Evolutionary conservation across 2,329 filamentous ascomycete species (phyloP), one percentile per base, ranked within the genome.

Genomic region (Lomentospora prolificans): DNA sequence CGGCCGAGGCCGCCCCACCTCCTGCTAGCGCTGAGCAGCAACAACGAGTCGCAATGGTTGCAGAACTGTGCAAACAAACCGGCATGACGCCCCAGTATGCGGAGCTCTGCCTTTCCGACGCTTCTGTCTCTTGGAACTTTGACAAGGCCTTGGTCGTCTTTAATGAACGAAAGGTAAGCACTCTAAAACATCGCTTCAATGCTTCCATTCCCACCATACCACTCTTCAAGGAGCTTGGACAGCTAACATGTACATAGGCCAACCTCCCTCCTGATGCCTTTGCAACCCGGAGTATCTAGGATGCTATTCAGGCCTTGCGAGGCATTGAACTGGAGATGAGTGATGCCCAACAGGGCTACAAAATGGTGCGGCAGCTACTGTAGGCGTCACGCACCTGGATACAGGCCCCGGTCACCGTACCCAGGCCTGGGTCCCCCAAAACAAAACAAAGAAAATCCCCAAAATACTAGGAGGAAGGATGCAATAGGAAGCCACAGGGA

Each of bases 71-170:
- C 60, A 83, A 82, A 60, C 83, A 83, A 64, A 96, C 91, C 1
- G 82, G 84, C 57, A 90, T 99, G 84, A 94, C 82, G 7, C 70
- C 84, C 8, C 76, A 87, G 57, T 95, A 87, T 67, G 87, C 90
- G 1, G 80, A 85, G 61, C 80, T 95, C 75, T 96, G 92, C 63
- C 76, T 97, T 14, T 78, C 82, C 2, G 84, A 90, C 58, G 24
- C 50, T 5, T 56, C 24, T 24, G 89, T 86, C 57, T 80, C 78
- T 36, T 97, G 90, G 90, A 81, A 95, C 66, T 82, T 91, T 51
- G 80, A 87, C 36, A 79, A 81, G 61, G 92, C 91, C 2, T 72
- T 91, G 61, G 74, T 78, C 55, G 82, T 88, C 30, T 96, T 96
- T 66, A 80, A 85, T 59, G 80, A 85, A 61, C 84, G 88, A 57